phyloP scores from a whole-genome alignment of 495 filamentous ascomycete species.

The Aspergillus asperescens region DNA sequence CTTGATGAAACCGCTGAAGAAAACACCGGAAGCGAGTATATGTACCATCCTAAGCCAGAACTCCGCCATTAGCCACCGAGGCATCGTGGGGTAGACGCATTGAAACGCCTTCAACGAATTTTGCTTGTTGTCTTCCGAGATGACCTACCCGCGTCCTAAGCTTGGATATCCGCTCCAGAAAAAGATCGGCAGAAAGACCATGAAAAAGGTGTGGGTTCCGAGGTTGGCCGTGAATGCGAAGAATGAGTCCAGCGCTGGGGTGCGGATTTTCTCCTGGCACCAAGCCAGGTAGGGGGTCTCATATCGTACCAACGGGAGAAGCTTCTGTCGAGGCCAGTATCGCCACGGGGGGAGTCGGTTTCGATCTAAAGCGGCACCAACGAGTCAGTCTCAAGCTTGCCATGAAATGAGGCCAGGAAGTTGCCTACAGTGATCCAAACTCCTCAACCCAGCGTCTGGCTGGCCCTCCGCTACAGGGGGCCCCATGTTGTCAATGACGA shows the following conservation, averaged over 20 bases:
- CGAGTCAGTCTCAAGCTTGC: constrained; percentile 8
- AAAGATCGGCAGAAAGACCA: constrained; percentile 84
- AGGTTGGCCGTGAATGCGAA: constrained; percentile 96
- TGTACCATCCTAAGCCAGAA: constrained; percentile 63
- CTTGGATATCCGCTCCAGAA: constrained; percentile 90
- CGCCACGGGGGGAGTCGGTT: constrained; percentile 82
- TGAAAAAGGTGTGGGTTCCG: constrained; percentile 98
- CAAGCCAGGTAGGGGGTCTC: constrained; percentile 91
- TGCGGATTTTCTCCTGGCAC: constrained; percentile 70
- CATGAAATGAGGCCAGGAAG: not conserved
- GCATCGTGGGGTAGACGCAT: not conserved
- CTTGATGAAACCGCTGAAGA: constrained; percentile 90
- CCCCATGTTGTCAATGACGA: constrained; percentile 32
- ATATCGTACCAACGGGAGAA: constrained; percentile 85
- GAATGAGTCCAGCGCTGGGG: constrained; percentile 83
- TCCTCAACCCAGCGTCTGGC: constrained; percentile 68
- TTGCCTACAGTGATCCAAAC: constrained; percentile 70
- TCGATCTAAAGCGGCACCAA: constrained; percentile 55
- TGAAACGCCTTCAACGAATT: not conserved
- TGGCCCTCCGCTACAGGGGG: constrained; percentile 28
- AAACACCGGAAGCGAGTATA: constrained; percentile 82
- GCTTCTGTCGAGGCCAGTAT: constrained; percentile 70
- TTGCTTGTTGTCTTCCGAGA: not conserved
- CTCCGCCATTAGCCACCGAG: constrained; percentile 9
- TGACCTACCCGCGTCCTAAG: constrained; percentile 73